These are phyloP conservation scores for Juglanconis sp. DNA, from an alignment of 2,329 filamentous ascomycete species.

Conservation along the genomic window DNA sequence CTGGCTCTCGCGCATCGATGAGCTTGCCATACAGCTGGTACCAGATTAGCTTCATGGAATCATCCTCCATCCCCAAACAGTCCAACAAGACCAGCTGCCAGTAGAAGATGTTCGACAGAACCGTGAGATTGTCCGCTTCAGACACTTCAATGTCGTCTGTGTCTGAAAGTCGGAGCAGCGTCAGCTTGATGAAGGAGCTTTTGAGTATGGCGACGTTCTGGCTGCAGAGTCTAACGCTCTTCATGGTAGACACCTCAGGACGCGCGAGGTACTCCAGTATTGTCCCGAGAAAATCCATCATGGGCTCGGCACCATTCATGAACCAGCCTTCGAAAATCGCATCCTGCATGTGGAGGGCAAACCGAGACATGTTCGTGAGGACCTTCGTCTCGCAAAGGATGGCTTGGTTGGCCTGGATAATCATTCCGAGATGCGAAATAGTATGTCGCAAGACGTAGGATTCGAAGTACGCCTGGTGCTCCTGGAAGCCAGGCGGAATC, in stretches of 20 bases:
- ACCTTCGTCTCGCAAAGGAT: constrained; percentile 76
- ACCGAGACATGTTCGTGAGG: constrained; percentile 80
- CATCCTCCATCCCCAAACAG: constrained; percentile 73
- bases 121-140: constrained; percentile 62
- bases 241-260: constrained; percentile 75
- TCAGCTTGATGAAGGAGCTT: constrained; percentile 72
- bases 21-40: constrained; percentile 91
- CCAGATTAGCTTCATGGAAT: constrained; percentile 81
- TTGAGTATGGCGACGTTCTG: constrained; percentile 77
- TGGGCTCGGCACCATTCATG: constrained; percentile 76
- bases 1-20: constrained; percentile 62
- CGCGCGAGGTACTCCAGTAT: constrained; percentile 86
- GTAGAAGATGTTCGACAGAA: constrained; percentile 84
- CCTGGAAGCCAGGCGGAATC: constrained; percentile 86
- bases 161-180: constrained; percentile 79
- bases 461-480: constrained; percentile 93
- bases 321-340: constrained; percentile 97
- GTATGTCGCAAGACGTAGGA: constrained; percentile 80
- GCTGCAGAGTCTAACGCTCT: constrained; percentile 86
- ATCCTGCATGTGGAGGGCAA: constrained; percentile 78
- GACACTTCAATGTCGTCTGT: constrained; percentile 64
- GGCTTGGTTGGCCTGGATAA: constrained; percentile 68
- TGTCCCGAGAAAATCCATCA: constrained; percentile 82
- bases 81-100: constrained; percentile 92
- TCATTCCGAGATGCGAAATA: constrained; percentile 66